A percentile compares a stretch with the other conserved stretches of the same genome.
phyloP scores from a whole-genome alignment of 108 stramenopile species.

The Hondaea fermentalgiana region DNA sequence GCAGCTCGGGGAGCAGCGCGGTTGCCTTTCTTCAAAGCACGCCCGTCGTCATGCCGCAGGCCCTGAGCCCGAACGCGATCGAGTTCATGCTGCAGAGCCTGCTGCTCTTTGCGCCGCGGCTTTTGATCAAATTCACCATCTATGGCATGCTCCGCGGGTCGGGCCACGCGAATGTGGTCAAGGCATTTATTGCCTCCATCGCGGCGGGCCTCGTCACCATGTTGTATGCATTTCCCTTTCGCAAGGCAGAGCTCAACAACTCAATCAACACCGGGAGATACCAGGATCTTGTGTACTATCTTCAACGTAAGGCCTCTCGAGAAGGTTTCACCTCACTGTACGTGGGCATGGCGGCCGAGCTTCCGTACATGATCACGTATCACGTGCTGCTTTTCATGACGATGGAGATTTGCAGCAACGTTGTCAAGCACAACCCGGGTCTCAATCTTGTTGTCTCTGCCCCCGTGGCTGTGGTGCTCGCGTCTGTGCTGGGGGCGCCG shows the following conservation, averaged over 20 bases:
- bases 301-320: not conserved
- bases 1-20: not conserved
- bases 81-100: not conserved
- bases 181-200: not conserved
- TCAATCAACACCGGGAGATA: not conserved
- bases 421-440: not conserved
- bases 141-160: not conserved
- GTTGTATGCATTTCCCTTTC: not conserved
- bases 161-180: not conserved
- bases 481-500: not conserved
- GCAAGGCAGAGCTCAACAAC: not conserved
- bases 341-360: not conserved
- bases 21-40: not conserved
- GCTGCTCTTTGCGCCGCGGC: not conserved
- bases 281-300: not conserved
- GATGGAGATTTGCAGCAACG: not conserved
- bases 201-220: not conserved
- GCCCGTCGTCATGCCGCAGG: not conserved
- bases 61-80: not conserved
- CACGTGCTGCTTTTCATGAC: not conserved
- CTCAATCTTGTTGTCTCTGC: not conserved
- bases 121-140: not conserved
- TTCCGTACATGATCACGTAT: not conserved
- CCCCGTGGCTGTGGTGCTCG: not conserved
- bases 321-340: not conserved